Conservation (phyloP, 2,329 filamentous ascomycete species). For the Rachicladosporium sp. region DNA sequence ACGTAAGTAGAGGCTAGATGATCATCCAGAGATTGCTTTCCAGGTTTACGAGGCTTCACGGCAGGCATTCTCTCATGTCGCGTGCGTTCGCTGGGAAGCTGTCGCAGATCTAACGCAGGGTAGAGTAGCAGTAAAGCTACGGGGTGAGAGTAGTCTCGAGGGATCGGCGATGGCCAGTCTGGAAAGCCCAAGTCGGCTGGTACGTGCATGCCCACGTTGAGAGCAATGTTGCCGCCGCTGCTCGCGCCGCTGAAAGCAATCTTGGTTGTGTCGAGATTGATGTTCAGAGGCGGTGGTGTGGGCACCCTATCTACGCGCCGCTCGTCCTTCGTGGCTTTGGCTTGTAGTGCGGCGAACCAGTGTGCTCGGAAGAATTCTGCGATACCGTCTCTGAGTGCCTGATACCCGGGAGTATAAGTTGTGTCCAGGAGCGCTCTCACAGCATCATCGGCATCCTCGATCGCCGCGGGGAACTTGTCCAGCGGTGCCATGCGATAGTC, state of each 20-base stretch:
- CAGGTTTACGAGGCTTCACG: constrained; percentile 17
- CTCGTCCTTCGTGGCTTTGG: constrained; percentile 7
- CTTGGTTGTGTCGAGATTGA: constrained; percentile 26
- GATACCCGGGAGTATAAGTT: constrained; percentile 19
- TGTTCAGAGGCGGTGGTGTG: constrained; percentile 6
- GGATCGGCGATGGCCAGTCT: constrained; percentile 27
- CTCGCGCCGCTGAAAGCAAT: constrained; percentile 35
- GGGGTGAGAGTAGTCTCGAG: constrained; percentile 21
- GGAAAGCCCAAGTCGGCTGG: constrained; percentile 16
- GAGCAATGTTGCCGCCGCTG: constrained; percentile 34
- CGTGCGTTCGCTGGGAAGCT: constrained; percentile 29
- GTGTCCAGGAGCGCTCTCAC: constrained; percentile 30
- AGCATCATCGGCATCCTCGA: constrained; percentile 37
- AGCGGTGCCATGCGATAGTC: constrained; percentile 38
- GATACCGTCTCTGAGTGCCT: constrained; percentile 22
- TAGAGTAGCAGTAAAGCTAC: constrained; percentile 32
- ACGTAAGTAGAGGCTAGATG: constrained; percentile 30
- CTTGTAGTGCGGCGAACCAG: constrained; percentile 9
- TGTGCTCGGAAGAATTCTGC: constrained; percentile 11
- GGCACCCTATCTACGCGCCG: constrained; percentile 3
- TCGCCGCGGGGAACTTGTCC: constrained; percentile 34
- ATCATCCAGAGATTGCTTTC: constrained; percentile 20
- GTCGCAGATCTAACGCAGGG: constrained; percentile 29
- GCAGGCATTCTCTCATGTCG: constrained; percentile 23
- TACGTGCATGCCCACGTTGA: constrained; percentile 29